Evolutionary conservation across 495 filamentous ascomycete genomes (phyloP).

Genomic region (Oidiodendron maius): DNA sequence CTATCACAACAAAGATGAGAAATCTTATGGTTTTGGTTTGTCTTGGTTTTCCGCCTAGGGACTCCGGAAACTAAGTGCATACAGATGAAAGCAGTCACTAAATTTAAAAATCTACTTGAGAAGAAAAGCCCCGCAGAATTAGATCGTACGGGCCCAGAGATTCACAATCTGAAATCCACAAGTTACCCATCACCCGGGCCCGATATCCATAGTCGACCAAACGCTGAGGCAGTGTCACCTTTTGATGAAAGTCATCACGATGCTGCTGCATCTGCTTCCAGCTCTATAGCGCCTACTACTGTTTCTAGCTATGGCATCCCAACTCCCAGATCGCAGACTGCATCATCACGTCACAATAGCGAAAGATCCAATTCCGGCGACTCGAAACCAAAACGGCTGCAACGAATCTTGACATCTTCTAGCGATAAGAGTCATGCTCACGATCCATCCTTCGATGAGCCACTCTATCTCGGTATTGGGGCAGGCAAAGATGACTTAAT

Average conservation of each 20-base stretch:
- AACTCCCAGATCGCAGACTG: not conserved
- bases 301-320: no score
- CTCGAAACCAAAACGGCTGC: slow-evolving; percentile 27
- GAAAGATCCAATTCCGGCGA: slow-evolving; percentile 29
- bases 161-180: no score
- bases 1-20: slow-evolving; percentile 83
- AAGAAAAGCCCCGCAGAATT: slow-evolving; percentile 40
- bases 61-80: slow-evolving; percentile 3
- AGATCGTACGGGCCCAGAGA: no score
- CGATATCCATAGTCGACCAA: slow-evolving; percentile 44
- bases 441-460: slow-evolving; percentile 52
- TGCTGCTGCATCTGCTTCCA: not conserved
- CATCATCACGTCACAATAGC: not conserved
- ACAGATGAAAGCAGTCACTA: slow-evolving; percentile 87
- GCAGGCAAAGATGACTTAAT: slow-evolving; percentile 37
- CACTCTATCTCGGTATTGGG: slow-evolving; percentile 68
- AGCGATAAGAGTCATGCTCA: slow-evolving; percentile 58
- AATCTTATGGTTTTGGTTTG: slow-evolving; percentile 80
- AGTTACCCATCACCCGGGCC: no score
- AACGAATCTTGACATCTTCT: slow-evolving; percentile 6
- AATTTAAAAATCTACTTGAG: slow-evolving; percentile 65
- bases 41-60: slow-evolving; percentile 1
- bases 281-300: no score
- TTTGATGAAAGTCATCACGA: slow-evolving; percentile 41
- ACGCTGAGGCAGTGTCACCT: slow-evolving; percentile 41